Evolutionary conservation across 2,329 filamentous ascomycete species (phyloP).

Genomic region (Talaromyces sp.): DNA sequence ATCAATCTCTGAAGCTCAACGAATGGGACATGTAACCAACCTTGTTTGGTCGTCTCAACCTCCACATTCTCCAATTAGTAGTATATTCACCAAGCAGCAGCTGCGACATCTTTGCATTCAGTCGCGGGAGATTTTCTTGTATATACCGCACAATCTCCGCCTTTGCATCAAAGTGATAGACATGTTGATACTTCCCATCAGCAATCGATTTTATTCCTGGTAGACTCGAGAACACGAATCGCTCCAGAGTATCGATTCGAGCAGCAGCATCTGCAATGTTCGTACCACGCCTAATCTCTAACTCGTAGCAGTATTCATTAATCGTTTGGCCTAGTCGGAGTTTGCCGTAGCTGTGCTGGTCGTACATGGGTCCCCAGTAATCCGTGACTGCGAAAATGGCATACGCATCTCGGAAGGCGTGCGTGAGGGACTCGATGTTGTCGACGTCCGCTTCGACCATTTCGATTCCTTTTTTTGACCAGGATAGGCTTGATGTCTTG

Average conservation of each 20-base stretch:
- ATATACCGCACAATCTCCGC: neutral
- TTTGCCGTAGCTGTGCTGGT: neutral
- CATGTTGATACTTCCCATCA: neutral
- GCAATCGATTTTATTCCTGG: neutral
- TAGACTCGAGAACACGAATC: neutral
- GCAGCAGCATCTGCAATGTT: neutral
- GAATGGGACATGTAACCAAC: neutral
- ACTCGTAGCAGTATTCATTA: neutral
- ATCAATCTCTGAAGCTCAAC: neutral
- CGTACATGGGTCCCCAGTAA: neutral
- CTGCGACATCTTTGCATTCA: neutral
- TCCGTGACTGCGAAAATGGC: neutral
- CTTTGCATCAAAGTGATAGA: neutral
- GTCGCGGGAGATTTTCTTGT: neutral
- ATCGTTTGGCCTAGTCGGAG: neutral
- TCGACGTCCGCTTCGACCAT: neutral
- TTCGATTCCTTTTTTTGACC: neutral
- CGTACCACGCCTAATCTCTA: neutral
- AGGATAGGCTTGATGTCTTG: neutral
- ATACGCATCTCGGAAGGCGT: neutral
- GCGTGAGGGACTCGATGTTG: neutral
- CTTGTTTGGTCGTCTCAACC: neutral
- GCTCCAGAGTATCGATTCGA: neutral
- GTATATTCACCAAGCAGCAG: neutral
- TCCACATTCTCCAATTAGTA: neutral